phyloP scores from a whole-genome alignment of 768 basidiomycete genomes.

The Trametes cubensis region DNA sequence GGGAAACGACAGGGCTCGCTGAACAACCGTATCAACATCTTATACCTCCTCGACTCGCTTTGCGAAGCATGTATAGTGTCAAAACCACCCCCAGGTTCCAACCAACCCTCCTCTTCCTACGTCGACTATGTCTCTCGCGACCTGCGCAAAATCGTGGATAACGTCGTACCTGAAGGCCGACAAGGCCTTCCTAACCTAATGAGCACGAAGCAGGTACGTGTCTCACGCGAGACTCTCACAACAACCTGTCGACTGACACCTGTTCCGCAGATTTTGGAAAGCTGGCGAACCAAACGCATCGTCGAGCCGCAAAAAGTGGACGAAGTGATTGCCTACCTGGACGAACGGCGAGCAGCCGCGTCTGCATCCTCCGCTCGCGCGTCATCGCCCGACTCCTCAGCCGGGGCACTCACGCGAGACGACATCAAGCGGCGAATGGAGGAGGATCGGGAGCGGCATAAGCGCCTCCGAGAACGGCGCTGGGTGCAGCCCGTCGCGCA shows the following conservation, averaged over 20 bases:
- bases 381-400: conserved; percentile 29
- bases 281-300: conserved; percentile 84
- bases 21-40: conserved; percentile 90
- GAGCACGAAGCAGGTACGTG: conserved; percentile 79
- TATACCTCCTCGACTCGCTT: conserved; percentile 88
- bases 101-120: conserved; percentile 57
- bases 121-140: conserved; percentile 80
- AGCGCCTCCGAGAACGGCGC: conserved; percentile 84
- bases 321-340: conserved; percentile 60
- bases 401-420: conserved; percentile 36
- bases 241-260: neutral
- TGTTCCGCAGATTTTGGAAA: conserved; percentile 78
- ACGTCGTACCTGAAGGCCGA: conserved; percentile 86
- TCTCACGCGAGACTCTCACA: neutral
- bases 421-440: conserved; percentile 87
- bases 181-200: conserved; percentile 86
- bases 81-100: conserved; percentile 55
- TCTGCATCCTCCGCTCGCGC: conserved; percentile 27
- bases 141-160: conserved; percentile 73
- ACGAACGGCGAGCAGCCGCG: conserved; percentile 43
- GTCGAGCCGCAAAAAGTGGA: conserved; percentile 81
- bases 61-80: conserved; percentile 77
- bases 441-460: conserved; percentile 91
- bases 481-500: conserved; percentile 85
- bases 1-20: conserved; percentile 57